Base-by-base conservation (phyloP, 2,329 filamentous ascomycete species). In the Hypoxylon sp. region DNA sequence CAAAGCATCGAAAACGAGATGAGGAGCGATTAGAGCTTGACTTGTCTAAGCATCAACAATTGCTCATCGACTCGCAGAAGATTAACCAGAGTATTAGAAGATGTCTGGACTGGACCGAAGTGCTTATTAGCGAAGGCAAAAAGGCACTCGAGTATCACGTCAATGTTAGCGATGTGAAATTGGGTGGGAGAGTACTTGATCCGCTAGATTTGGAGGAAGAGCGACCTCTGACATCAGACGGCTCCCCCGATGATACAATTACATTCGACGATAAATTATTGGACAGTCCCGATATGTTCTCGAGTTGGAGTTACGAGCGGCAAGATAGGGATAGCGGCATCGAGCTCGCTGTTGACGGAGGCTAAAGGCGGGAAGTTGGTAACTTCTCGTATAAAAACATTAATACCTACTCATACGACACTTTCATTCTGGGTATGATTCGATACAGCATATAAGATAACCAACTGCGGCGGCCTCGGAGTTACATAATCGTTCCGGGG, bases 71-170 rank as follows among this genome's bases (percentile, higher is more conserved):
- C 77, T 96, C 92, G 72, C 94, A 98, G 76, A 97, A 94, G 82
- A 94, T 98, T 84, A 98, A 98, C 77, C 93, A 97, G 78, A 97
- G 93, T 78, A 86, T 99, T 49, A 97, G 93, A 79, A 87, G 93
- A 51, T 99, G 96, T 78, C 85, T 98, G 34, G 90, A 90, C 71
- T 95, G 93, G 87, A 97, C 94, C 0, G 95, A 99, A 76, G 90
- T 92, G 69, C 86, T 99, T 48, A 97, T 99, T 78, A 90, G 88
- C 52, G 94, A 98, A 73, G 96, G 92, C 5, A 92, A 90, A 75
- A 95, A 93, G 76, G 96, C 96, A 0, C 85, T 99, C 1, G 91
- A 91, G 51, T 97, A 97, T 77, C 86, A 88, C 63, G 93, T 98
- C 25, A 87, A 87, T 30, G 87, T 92, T 7, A 92, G 89, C 71